Base-by-base conservation (phyloP, 2,329 filamentous ascomycete genomes). In the Periglandula ipomoeae region DNA sequence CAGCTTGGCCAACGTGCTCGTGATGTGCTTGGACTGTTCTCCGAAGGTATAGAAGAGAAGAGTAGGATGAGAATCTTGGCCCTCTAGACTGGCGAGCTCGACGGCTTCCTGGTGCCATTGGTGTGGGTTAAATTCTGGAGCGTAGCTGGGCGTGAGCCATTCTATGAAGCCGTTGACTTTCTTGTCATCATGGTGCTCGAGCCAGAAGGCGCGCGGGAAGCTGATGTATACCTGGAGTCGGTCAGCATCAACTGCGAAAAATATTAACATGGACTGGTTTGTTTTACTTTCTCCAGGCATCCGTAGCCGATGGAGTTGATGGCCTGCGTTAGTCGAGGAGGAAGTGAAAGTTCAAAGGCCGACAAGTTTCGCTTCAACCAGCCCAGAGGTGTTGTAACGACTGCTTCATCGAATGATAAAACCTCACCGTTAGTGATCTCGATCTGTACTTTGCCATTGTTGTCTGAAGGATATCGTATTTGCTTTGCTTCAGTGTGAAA, bases 21-120 rank as follows among this genome's bases (percentile, higher is more conserved):
- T 80, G 41, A 85, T 63, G 56, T 76, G 70, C 8, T 65, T 64
- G 1, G 78, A 81, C 60, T 82, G 78, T 19, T 74, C 75, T 34
- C 85, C 85, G 58, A 81, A 84, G 32, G 75, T 82, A 70, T 89
- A 95, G 74, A 95, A 95, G 23, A 95, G 77, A 4, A 95, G 74
- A 0, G 88, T 94, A 7, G 89, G 85, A 51, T 95, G 89, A 0
- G 83, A 75, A 45, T 70, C 72, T 1, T 68, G 59, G 0, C 60
- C 56, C 0, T 78, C 73, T 2, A 94, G 72, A 2, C 83, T 80
- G 38, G 85, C 82, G 20, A 95, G 76, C 50, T 91, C 89, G 50
- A 94, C 74, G 47, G 81, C 78, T 67, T 91, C 84, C 64, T 88
- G 85, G 53, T 82, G 79, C 87, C 87, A 93, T 51, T 72, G 66